A percentile compares a stretch with the other conserved stretches of the same genome.
phyloP scores from a whole-genome alignment of 805 yeast genomes.

The Tetrapisispora arboricola region DNA sequence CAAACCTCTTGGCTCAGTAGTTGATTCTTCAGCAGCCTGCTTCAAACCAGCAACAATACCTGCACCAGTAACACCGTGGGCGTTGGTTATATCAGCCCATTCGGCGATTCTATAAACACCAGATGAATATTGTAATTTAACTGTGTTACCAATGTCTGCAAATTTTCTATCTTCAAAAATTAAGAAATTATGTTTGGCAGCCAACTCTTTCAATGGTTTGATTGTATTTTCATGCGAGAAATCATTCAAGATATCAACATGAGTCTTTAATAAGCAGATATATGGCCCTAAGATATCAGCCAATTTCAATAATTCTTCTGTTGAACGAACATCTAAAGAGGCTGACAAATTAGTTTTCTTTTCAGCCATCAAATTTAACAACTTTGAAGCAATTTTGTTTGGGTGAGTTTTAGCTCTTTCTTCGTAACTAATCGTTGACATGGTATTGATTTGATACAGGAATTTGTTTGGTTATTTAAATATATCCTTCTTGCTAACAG shows the following conservation, averaged over 20 bases:
- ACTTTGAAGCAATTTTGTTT: constrained; percentile 69
- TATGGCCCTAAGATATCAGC: constrained; percentile 82
- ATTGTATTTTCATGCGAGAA: constrained; percentile 75
- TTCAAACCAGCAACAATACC: constrained; percentile 86
- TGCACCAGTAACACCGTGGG: constrained; percentile 93
- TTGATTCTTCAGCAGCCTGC: constrained; percentile 59
- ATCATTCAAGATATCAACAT: constrained; percentile 86
- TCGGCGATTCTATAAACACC: constrained; percentile 82
- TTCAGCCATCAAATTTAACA: constrained; percentile 61
- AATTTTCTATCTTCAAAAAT: constrained; percentile 96
- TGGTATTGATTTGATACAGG: constrained; percentile 3
- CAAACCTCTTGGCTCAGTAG: constrained; percentile 75
- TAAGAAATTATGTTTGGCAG: constrained; percentile 76
- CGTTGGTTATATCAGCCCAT: constrained; percentile 97
- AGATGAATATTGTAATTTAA: constrained; percentile 82
- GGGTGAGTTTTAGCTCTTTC: constrained; percentile 61
- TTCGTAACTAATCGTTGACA: constrained; percentile 39
- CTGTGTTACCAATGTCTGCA: constrained; percentile 98
- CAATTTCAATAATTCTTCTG: constrained; percentile 59
- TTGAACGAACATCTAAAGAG: constrained; percentile 79
- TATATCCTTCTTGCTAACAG: no score
- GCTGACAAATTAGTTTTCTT: constrained; percentile 90
- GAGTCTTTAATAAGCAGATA: constrained; percentile 88
- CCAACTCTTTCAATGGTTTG: constrained; percentile 57
- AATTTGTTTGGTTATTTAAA: neutral